Evolutionary conservation across 192 early-diverging fungal species (phyloP), one percentile per base, ranked within the genome.

Genomic region (Entomortierella chlamydospora): DNA sequence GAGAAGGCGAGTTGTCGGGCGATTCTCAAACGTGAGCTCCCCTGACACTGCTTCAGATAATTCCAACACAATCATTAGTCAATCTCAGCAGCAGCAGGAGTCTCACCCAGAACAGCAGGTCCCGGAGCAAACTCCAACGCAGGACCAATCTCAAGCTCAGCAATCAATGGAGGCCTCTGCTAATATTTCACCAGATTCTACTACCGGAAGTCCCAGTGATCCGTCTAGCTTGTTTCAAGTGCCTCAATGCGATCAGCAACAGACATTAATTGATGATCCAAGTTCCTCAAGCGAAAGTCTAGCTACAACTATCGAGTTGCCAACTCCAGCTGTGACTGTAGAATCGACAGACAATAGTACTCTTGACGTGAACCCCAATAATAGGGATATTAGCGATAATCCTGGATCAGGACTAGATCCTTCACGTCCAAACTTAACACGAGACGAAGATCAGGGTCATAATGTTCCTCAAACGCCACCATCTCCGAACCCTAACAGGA

Each of bases 401-500:
- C 34, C 10, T 37, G 34, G 34, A 37, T 37, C 34, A 10, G 34
- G n/a, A n/a, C n/a, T n/a, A n/a, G n/a, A n/a, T n/a, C n/a, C n/a
- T n/a, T n/a, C n/a, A n/a, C n/a, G n/a, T n/a, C n/a, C n/a, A n/a
- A 37, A 10, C 34, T 37, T 37, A 37, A 37, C 10, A 37, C 10
- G 10, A 10, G 10, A 37, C 10, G 34, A 37, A 37, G 34, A 37
- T 37, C 34, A 37, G 10, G 26, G 23, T 4, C 62, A 33, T 2
- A 61, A 23, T 22, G 56, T 70, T 8, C 74, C 74, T 23, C 67
- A 61, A 9, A 78, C 74, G 18, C 74, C 74, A n/a, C 74, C 74
- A 18, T 78, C 74, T 1, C 74, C 74, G 11, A 78, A 78, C 41
- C 74, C 74, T 17, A 78, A 78, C 61, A 37, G 66, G 8, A 78